A percentile compares a stretch with the other conserved stretches of the same genome.
Evolutionary conservation across 2,329 filamentous ascomycete species (phyloP).

Genomic region (Scolecobasidium constrictum): DNA sequence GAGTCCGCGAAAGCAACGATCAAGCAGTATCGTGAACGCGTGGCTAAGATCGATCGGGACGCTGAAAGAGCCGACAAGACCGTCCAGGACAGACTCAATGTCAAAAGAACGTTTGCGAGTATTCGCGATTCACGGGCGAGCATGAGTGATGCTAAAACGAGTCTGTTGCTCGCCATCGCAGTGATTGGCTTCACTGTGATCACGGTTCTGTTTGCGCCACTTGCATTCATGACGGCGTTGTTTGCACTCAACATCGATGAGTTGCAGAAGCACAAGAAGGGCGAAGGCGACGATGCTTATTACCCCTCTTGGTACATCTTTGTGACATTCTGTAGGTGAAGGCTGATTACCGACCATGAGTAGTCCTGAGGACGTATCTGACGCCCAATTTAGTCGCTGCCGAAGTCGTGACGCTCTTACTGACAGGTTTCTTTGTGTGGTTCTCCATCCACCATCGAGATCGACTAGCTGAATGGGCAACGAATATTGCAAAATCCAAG

Average conservation of each 20-base stretch:
- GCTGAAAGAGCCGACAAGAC: constrained; percentile 10
- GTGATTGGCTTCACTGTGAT: constrained; percentile 13
- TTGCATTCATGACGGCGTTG: constrained; percentile 11
- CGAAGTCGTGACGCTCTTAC: too few relatives aligned
- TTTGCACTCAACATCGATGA: constrained; percentile 28
- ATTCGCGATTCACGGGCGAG: constrained; percentile 11
- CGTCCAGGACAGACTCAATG: constrained; percentile 10
- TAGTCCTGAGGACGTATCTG: too few relatives aligned
- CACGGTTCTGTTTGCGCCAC: constrained; percentile 13
- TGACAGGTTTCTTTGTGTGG: too few relatives aligned
- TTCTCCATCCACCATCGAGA: too few relatives aligned
- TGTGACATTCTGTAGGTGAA: too few relatives aligned
- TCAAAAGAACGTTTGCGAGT: constrained; percentile 13
- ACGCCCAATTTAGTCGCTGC: too few relatives aligned
- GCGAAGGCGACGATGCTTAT: too few relatives aligned
- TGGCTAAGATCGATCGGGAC: constrained; percentile 10
- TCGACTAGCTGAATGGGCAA: too few relatives aligned
- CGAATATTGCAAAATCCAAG: too few relatives aligned
- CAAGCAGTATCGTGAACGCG: constrained; percentile 4
- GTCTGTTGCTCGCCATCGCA: constrained; percentile 9
- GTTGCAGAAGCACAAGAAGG: background rate
- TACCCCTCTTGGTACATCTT: too few relatives aligned
- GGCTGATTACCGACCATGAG: too few relatives aligned
- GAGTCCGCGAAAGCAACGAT: background rate
- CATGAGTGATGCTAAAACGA: constrained; percentile 11